Evolutionary conservation across 805 yeast genomes (phyloP).

Genomic region (Tetrapisispora namnaoensis): DNA sequence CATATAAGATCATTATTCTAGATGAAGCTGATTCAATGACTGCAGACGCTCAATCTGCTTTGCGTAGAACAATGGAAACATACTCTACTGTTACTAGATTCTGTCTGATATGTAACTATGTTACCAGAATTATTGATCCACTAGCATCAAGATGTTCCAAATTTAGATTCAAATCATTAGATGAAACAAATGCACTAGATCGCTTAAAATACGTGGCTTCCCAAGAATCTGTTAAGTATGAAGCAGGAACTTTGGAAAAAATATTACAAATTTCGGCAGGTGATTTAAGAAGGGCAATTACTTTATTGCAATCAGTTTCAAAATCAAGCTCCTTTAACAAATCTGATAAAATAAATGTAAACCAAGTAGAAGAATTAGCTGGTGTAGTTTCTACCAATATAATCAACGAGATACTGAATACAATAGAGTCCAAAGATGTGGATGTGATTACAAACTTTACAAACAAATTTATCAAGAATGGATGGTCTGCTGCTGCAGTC

Average conservation of each 20-base stretch:
- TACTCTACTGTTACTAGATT: conserved; percentile 86
- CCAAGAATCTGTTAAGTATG: conserved; percentile 37
- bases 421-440: conserved; percentile 29
- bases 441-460: conserved; percentile 34
- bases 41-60: conserved; percentile 88
- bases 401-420: conserved; percentile 34
- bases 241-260: conserved; percentile 46
- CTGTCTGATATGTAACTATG: conserved; percentile 91
- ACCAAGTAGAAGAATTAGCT: conserved; percentile 56
- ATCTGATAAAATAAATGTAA: conserved; percentile 34
- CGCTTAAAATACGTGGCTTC: conserved; percentile 53
- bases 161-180: conserved; percentile 78
- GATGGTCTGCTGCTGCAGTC: conserved; percentile 73
- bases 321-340: conserved; percentile 36
- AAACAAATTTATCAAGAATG: conserved; percentile 43
- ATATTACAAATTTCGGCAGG: conserved; percentile 73
- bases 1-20: conserved; percentile 82
- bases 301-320: conserved; percentile 77
- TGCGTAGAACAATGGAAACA: conserved; percentile 89
- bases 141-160: conserved; percentile 93
- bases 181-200: conserved; percentile 55
- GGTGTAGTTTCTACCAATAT: conserved; percentile 55
- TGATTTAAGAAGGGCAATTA: conserved; percentile 88
- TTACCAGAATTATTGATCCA: conserved; percentile 94
- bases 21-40: conserved; percentile 99